These are phyloP conservation scores for Hymenoscyphus repandus DNA, from an alignment of 2,329 filamentous ascomycete genomes.

Conservation along the genomic window DNA sequence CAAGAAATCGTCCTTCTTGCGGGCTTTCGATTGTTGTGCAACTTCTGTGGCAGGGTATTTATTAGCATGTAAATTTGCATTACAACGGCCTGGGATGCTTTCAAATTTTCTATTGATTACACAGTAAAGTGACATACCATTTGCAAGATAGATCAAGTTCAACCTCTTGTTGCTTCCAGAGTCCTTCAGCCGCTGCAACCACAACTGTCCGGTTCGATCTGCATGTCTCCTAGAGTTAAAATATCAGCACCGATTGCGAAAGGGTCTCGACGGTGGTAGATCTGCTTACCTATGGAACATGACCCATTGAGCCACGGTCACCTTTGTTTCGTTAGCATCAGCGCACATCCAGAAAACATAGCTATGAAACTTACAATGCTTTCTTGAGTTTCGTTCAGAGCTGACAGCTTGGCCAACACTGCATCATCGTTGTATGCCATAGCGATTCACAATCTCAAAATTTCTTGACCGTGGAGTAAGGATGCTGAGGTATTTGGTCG, in stretches of 20 bases:
- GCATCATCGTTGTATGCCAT: conserved; percentile 98
- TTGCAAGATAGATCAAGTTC: conserved; percentile 90
- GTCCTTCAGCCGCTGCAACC: conserved; percentile 85
- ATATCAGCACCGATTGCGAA: conserved; percentile 25
- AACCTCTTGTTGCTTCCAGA: conserved; percentile 80
- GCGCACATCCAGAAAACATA: neutral
- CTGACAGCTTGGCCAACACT: conserved; percentile 88
- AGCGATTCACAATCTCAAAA: neutral
- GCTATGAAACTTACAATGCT: conserved; percentile 56
- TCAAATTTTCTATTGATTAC: neutral
- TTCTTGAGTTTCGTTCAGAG: conserved; percentile 94
- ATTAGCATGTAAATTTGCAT: neutral
- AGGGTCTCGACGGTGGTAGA: neutral
- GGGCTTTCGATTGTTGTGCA: conserved; percentile 89
- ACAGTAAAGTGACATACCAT: conserved; percentile 56
- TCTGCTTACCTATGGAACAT: conserved; percentile 86
- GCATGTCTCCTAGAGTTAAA: conserved; percentile 68
- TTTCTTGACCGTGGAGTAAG: no score
- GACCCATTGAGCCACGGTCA: conserved; percentile 97
- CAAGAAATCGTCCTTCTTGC: conserved; percentile 88
- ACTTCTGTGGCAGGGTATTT: conserved; percentile 59
- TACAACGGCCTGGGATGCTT: neutral
- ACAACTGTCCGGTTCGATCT: conserved; percentile 84
- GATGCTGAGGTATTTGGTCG: no score
- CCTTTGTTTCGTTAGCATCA: conserved; percentile 28